Evolutionary conservation across 129 eudicot species (phyloP), one percentile per base, ranked within the genome.

Genomic region (Centaurea solstitialis): DNA sequence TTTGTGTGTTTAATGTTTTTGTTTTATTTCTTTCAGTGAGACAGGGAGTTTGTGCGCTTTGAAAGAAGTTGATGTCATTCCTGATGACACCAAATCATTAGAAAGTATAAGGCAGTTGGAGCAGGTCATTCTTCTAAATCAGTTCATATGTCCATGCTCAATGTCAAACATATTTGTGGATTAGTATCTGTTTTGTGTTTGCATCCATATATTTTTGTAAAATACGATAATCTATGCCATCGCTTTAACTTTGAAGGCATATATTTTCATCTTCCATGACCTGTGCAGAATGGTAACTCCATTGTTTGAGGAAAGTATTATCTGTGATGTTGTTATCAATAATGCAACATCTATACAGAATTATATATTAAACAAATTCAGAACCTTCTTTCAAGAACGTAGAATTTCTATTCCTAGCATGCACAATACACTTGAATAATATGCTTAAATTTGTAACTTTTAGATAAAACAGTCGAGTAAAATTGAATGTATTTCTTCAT

Each of bases 41-140:
- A 93, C 97, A 0, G 99, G 99, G 70, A 91, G 98, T 76, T 83
- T 84, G 38, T 95, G 99, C 68, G 99, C 99, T 0, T 80, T 95
- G 91, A 95, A 95, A 86, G 99, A 92, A 84, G 99, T 95, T 33
- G 97, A 95, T 80, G 62, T 92, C 67, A 80, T 89, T 73, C 89
- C 90, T 64, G 97, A 87, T 41, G 98, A 95, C 72, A 76, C 97
- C 15, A 95, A 90, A 70, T 88, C 92, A 38, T 79, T 83, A 39
- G 99, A 95, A 85, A 89, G 94, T 77, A 81, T 92, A 40, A 88
- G 86, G 82, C 99, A 95, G 85, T 78, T 95, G 85, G 94, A 95
- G 84, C 99, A 95, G 99, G 99, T 95, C 9, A 45, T 81, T 17
- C 68, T 79, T 70, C 71, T 37, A 50, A 72, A 68, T 72, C 40